Evolutionary conservation across 371 early-diverging fungal genomes (phyloP), one percentile per base, ranked within the genome.

Genomic region (Encephalitozoon romaleae): DNA sequence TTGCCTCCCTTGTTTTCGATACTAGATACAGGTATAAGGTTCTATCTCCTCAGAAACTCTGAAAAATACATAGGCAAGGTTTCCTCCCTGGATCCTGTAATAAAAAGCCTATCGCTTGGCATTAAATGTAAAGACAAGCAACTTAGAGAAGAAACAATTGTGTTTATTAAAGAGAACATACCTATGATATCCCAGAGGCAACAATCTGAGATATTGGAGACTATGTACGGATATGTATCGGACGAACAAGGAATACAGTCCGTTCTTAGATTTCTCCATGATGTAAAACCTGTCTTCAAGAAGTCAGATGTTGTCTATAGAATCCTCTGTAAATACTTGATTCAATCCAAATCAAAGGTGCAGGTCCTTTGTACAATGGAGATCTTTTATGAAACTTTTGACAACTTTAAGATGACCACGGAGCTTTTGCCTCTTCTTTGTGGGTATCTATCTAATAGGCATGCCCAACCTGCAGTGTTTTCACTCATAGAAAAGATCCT

Each of bases 121-220:
- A 53, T 84, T 18, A 54, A 73, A 38, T 47, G 69, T 18, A 84
- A 71, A 9, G 82, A 83, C n/a, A 74, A 77, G 47, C 34, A 51
- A 9, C 55, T 84, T 1, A 67, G 66, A 28, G 52, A 28, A 42
- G 78, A 77, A 65, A 82, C 84, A 11, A 71, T 84, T n/a, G 51
- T 30, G 26, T 81, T 81, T 39, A 69, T 83, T 38, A 64, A 77
- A 34, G 42, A 72, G 2, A 77, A 79, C 49, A 45, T 64, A 15
- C 2, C 38, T 3, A 71, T 63, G 23, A 47, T 70, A 38, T 59
- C 47, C 11, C 67, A 75, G 32, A 32, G 49, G 47, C 52, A 67
- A 23, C 43, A 76, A 4, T n/a, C 63, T 15, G 30, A 42, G 6
- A 52, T 83, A 25, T 26, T 78, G 15, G 70, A 76, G 8, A 67